Conservation (phyloP, 495 filamentous ascomycete genomes). For the Ascodesmis nigricans region DNA sequence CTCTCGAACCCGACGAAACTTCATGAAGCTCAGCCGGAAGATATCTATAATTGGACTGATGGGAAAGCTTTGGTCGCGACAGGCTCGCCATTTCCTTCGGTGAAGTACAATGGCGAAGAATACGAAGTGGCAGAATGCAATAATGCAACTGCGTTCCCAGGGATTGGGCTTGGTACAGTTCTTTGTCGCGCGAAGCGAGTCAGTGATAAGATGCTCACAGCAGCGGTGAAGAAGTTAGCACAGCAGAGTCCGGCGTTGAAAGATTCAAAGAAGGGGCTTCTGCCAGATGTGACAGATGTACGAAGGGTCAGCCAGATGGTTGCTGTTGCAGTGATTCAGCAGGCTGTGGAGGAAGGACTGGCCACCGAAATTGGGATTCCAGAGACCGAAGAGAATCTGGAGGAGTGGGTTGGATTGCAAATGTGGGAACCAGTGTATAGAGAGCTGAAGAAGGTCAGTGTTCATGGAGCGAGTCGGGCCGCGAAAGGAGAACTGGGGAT, state of each 20-base stretch:
- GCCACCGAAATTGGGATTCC: conserved; percentile 40
- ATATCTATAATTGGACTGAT: conserved; percentile 56
- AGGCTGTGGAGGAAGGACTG: conserved; percentile 45
- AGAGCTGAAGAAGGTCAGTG: conserved; percentile 34
- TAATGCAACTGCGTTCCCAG: conserved; percentile 71
- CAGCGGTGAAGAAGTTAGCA: conserved; percentile 52
- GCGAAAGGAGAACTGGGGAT: conserved; percentile 40
- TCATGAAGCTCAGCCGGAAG: conserved; percentile 62
- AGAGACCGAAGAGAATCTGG: conserved; percentile 33
- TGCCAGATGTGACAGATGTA: conserved; percentile 59
- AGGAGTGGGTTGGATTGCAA: conserved; percentile 67
- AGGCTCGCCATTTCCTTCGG: conserved; percentile 61
- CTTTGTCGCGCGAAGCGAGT: conserved; percentile 39
- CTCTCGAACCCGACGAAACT: conserved; percentile 70
- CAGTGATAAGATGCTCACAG: conserved; percentile 61
- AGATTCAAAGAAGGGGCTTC: conserved; percentile 33
- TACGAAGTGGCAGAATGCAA: conserved; percentile 73
- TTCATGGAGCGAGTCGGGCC: conserved; percentile 27
- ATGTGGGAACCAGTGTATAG: conserved; percentile 75
- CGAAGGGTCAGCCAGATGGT: conserved; percentile 56
- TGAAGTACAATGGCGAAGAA: conserved; percentile 40
- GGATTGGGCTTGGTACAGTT: conserved; percentile 61
- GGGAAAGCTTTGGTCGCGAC: conserved; percentile 67
- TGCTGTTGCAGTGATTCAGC: conserved; percentile 54
- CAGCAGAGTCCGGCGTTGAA: conserved; percentile 44